Evolutionary conservation across 2,329 filamentous ascomycete genomes (phyloP).

Genomic region (Cladosporium halotolerans): DNA sequence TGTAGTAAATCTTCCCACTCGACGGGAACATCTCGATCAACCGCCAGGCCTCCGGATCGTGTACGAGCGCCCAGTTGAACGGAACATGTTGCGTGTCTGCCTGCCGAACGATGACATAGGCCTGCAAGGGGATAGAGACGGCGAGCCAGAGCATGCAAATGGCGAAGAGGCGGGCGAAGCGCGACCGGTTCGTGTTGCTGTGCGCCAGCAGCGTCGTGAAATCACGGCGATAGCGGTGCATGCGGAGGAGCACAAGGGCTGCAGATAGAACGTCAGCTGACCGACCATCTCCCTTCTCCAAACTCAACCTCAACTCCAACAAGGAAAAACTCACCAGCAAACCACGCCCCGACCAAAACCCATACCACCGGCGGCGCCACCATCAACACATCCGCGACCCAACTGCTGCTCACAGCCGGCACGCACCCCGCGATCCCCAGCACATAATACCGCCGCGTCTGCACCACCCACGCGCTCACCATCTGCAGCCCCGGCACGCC

Average conservation of each 20-base stretch:
- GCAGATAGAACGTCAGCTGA: slow-evolving; percentile 8
- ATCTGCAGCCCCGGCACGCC: slow-evolving; percentile 51
- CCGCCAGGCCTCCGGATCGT: slow-evolving; percentile 44
- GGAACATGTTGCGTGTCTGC: slow-evolving; percentile 20
- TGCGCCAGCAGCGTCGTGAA: slow-evolving; percentile 52
- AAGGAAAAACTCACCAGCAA: slow-evolving; percentile 45
- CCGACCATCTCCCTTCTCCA: neutral
- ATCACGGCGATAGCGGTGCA: slow-evolving; percentile 53
- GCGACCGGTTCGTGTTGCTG: slow-evolving; percentile 50
- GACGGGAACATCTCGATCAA: slow-evolving; percentile 44
- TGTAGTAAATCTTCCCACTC: slow-evolving; percentile 41
- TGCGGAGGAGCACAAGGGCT: slow-evolving; percentile 56
- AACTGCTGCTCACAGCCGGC: slow-evolving; percentile 49
- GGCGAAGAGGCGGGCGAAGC: slow-evolving; percentile 56
- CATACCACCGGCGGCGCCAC: slow-evolving; percentile 53
- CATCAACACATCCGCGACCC: slow-evolving; percentile 50
- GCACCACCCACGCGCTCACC: slow-evolving; percentile 50
- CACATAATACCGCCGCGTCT: slow-evolving; percentile 53
- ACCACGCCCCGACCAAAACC: slow-evolving; percentile 48
- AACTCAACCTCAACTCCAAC: no score
- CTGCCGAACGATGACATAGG: slow-evolving; percentile 46
- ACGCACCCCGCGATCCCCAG: slow-evolving; percentile 55
- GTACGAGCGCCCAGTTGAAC: slow-evolving; percentile 47
- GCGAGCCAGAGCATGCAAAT: slow-evolving; percentile 48
- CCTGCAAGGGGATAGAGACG: slow-evolving; percentile 48